Evolutionary conservation across 2,329 filamentous ascomycete species (phyloP).

Genomic region (Apiospora kogelbergensis): DNA sequence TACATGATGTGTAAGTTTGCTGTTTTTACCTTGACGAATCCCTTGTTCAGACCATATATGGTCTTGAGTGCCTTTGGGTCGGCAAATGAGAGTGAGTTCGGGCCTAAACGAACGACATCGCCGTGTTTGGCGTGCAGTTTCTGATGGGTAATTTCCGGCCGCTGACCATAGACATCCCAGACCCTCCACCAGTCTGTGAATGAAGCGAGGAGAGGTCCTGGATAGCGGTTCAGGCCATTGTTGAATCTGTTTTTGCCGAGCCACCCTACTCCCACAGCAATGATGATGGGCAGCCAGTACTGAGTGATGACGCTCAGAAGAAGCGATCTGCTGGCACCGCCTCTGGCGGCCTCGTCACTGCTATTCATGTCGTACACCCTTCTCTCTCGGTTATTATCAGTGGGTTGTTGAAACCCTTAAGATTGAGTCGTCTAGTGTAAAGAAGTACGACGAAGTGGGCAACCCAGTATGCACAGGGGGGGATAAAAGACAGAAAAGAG

Average conservation of each 20-base stretch:
- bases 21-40: constrained; percentile 66
- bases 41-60: constrained; percentile 83
- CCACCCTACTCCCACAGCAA: constrained; percentile 37
- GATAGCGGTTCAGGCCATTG: constrained; percentile 67
- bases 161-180: constrained; percentile 63
- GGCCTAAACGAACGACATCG: constrained; percentile 72
- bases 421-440: not conserved
- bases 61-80: constrained; percentile 70
- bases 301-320: constrained; percentile 33
- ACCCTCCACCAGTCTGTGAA: constrained; percentile 75
- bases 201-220: constrained; percentile 68
- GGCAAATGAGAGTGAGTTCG: constrained; percentile 72
- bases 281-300: constrained; percentile 43
- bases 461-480: too few relatives aligned
- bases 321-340: constrained; percentile 22
- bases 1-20: not conserved
- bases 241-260: constrained; percentile 50
- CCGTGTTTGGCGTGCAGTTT: constrained; percentile 70
- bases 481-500: not conserved
- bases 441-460: not conserved
- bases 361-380: not conserved
- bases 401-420: constrained; percentile 12
- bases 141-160: constrained; percentile 68
- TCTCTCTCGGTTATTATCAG: not conserved
- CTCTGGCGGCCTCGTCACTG: not conserved